Evolutionary conservation across 129 eudicot species (phyloP).

Genomic region (Lactuca sativa): DNA sequence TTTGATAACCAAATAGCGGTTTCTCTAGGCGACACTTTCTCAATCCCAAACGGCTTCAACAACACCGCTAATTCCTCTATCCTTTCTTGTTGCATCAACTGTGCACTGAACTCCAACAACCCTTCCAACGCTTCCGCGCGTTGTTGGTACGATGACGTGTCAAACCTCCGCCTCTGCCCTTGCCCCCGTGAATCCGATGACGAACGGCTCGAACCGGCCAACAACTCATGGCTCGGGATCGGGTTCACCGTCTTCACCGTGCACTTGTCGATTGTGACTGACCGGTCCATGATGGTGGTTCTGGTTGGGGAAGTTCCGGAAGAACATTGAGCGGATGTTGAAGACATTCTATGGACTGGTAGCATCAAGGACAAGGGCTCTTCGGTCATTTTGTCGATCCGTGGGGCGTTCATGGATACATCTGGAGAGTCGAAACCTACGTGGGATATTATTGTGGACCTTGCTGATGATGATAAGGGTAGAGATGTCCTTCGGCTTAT

Average conservation of each 20-base stretch:
- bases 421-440: conserved; percentile 61
- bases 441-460: conserved; percentile 32
- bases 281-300: conserved; percentile 37
- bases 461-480: conserved; percentile 37
- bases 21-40: conserved; percentile 87
- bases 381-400: conserved; percentile 78
- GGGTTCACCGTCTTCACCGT: conserved; percentile 50
- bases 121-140: conserved; percentile 97
- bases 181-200: conserved; percentile 48
- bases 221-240: conserved; percentile 23
- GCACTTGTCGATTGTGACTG: conserved; percentile 80
- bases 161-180: conserved; percentile 54
- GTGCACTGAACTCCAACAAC: conserved; percentile 89
- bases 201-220: conserved; percentile 22
- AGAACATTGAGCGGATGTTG: conserved; percentile 70
- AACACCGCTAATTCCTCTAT: conserved; percentile 77
- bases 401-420: conserved; percentile 92
- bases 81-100: conserved; percentile 78
- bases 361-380: conserved; percentile 44
- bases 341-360: conserved; percentile 41
- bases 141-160: conserved; percentile 78
- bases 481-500: conserved; percentile 71
- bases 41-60: conserved; percentile 85
- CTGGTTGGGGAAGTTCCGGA: conserved; percentile 40
- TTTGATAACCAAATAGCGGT: conserved; percentile 95